A percentile compares a stretch with the other conserved stretches of the same genome.
These are phyloP conservation scores for Epicoccum sorghinum DNA, from an alignment of 2,329 filamentous ascomycete genomes.

Conservation along the genomic window DNA sequence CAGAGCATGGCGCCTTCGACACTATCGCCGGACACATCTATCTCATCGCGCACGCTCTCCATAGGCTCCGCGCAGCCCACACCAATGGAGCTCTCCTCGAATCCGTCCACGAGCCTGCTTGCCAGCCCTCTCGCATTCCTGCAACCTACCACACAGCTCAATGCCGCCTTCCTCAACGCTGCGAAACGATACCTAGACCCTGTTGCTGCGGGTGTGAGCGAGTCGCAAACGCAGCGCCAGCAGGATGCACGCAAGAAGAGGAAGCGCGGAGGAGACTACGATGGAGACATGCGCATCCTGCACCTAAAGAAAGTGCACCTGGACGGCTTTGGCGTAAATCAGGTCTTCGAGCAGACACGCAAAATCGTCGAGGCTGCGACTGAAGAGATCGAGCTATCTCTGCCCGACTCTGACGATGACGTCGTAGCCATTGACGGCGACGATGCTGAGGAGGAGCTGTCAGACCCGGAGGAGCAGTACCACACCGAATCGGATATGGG, in stretches of 20 bases:
- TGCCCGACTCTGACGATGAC: conserved; percentile 43
- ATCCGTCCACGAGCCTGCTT: conserved; percentile 65
- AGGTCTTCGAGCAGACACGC: conserved; percentile 93
- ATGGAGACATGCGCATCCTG: conserved; percentile 60
- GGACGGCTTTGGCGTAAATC: conserved; percentile 83
- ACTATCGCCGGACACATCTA: conserved; percentile 47
- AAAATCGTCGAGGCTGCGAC: conserved; percentile 75
- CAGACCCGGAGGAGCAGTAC: conserved; percentile 38
- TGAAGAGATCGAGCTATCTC: conserved; percentile 58
- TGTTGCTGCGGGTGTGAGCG: conserved; percentile 74
- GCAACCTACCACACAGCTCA: conserved; percentile 71
- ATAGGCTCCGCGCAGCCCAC: conserved; percentile 44
- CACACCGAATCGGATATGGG: conserved; percentile 37
- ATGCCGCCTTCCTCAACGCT: conserved; percentile 72
- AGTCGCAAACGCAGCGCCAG: conserved; percentile 72
- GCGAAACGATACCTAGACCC: conserved; percentile 82
- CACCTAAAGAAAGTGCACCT: conserved; percentile 84
- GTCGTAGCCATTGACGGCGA: conserved; percentile 25
- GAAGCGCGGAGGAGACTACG: conserved; percentile 66
- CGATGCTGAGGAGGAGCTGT: conserved; percentile 43
- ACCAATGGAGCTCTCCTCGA: conserved; percentile 43
- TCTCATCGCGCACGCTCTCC: conserved; percentile 50
- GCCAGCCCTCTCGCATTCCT: conserved; percentile 75
- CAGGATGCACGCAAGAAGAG: conserved; percentile 75
- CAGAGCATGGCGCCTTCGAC: conserved; percentile 41